Conservation (phyloP, 345 rosid genomes). For the Heritiera littoralis region DNA sequence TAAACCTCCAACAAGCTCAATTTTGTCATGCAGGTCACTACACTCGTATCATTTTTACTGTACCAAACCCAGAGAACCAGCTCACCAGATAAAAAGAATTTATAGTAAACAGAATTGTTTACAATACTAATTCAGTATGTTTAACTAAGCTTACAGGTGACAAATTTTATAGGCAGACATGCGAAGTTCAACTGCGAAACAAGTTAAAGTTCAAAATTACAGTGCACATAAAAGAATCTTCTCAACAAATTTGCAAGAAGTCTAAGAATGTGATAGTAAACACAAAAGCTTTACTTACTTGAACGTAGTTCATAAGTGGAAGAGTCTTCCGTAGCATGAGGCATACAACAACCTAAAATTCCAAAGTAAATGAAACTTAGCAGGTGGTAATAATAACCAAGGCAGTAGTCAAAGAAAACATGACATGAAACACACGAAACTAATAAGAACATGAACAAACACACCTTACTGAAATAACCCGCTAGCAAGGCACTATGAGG, state of each 20-base stretch:
- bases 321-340: conserved; percentile 93
- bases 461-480: conserved; percentile 98
- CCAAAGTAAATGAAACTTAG: conserved; percentile 30
- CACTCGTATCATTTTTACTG: background rate
- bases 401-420: background rate
- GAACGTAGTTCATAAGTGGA: conserved; percentile 89
- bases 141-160: background rate
- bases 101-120: background rate
- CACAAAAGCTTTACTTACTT: conserved; percentile 49
- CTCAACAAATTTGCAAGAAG: conserved; percentile 13
- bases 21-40: conserved; percentile 3
- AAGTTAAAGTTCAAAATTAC: conserved; percentile 1
- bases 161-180: background rate
- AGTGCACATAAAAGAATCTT: background rate
- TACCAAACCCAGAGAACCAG: background rate
- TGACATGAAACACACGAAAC: conserved; percentile 3
- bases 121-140: background rate
- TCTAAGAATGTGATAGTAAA: background rate
- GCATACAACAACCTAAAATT: conserved; percentile 83
- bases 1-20: conserved; percentile 12
- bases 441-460: conserved; percentile 7
- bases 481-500: conserved; percentile 88
- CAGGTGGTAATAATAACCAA: background rate
- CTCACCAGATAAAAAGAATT: background rate
- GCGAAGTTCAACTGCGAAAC: background rate